Percentiles rank a stretch among this genome's conserved stretches.
These are phyloP conservation scores for Coemansia guatemalensis DNA, from an alignment of 192 early-diverging fungal genomes.

Conservation along the genomic window DNA sequence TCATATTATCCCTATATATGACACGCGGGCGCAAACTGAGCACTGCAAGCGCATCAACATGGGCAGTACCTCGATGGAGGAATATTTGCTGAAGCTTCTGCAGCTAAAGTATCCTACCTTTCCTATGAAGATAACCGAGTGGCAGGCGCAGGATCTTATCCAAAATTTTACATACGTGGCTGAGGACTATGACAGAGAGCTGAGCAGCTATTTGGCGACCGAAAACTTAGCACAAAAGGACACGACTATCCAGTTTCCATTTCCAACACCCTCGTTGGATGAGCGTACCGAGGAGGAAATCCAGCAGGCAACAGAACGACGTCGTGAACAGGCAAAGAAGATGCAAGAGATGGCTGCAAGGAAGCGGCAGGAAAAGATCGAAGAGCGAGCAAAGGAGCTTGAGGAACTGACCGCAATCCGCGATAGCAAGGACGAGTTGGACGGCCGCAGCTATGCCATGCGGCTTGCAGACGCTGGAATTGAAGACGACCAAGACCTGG, in stretches of 20 bases:
- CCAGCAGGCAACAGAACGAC: slow-evolving; percentile 62
- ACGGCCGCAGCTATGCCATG: slow-evolving; percentile 32
- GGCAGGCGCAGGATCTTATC: slow-evolving; percentile 74
- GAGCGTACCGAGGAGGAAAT: slow-evolving; percentile 82
- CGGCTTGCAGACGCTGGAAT: slow-evolving; percentile 63
- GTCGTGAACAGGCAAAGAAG: slow-evolving; percentile 68
- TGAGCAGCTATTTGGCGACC: slow-evolving; percentile 62
- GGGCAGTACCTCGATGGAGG: slow-evolving; percentile 73
- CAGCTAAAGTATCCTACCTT: slow-evolving; percentile 91
- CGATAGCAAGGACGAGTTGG: slow-evolving; percentile 27
- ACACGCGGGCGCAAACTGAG: slow-evolving; percentile 60
- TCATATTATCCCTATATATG: slow-evolving; percentile 72
- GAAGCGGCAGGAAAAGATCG: slow-evolving; percentile 78
- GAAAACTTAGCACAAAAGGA: slow-evolving; percentile 64
- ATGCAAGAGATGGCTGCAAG: slow-evolving; percentile 81
- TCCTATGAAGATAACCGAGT: slow-evolving; percentile 75
- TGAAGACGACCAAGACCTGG: slow-evolving; percentile 69
- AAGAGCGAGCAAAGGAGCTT: slow-evolving; percentile 67
- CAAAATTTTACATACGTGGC: slow-evolving; percentile 70
- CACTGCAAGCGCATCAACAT: slow-evolving; percentile 77
- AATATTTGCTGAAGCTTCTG: slow-evolving; percentile 82
- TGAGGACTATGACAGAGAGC: slow-evolving; percentile 70
- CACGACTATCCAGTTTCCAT: slow-evolving; percentile 80
- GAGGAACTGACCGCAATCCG: slow-evolving; percentile 45
- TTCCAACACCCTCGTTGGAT: slow-evolving; percentile 59